These are phyloP conservation scores for Schizosaccharomyces osmophilus DNA, from an alignment of 805 yeast species.

Conservation along the genomic window DNA sequence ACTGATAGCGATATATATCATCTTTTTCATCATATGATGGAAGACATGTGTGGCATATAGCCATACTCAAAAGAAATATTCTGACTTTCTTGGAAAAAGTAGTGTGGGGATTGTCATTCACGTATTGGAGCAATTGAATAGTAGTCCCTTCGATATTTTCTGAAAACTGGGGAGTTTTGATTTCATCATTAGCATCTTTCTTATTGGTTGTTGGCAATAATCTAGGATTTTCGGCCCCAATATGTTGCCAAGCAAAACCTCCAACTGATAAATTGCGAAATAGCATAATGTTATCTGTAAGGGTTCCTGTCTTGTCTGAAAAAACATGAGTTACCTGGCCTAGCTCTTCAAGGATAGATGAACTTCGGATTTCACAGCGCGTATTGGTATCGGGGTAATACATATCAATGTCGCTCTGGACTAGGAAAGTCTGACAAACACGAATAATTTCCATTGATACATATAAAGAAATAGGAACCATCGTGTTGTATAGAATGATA, in stretches of 20 bases:
- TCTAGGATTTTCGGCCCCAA: conserved; percentile 10
- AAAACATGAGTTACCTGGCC: conserved; percentile 92
- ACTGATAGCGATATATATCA: conserved; percentile 44
- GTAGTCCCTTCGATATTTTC: conserved; percentile 21
- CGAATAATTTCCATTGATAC: conserved; percentile 93
- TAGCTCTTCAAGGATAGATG: conserved; percentile 81
- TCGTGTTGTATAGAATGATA: conserved; percentile 87
- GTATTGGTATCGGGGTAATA: conserved; percentile 64
- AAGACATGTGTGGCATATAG: conserved; percentile 73
- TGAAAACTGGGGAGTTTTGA: not conserved
- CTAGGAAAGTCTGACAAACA: conserved; percentile 53
- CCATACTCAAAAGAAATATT: conserved; percentile 57
- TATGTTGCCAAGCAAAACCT: conserved; percentile 80
- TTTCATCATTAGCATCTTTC: conserved; percentile 5
- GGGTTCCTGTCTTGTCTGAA: conserved; percentile 91
- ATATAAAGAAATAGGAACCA: conserved; percentile 81
- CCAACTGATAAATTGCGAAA: conserved; percentile 70
- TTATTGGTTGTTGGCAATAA: not conserved
- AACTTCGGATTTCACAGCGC: conserved; percentile 85
- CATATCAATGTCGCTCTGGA: conserved; percentile 88
- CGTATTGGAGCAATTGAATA: conserved; percentile 36
- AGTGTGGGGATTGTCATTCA: conserved; percentile 49
- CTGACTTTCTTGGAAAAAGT: conserved; percentile 46
- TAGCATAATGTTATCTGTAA: conserved; percentile 84
- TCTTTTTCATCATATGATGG: conserved; percentile 22